A percentile compares a stretch with the other conserved stretches of the same genome.
Conservation (phyloP, 768 basidiomycete genomes). For the Terana coerulea region DNA sequence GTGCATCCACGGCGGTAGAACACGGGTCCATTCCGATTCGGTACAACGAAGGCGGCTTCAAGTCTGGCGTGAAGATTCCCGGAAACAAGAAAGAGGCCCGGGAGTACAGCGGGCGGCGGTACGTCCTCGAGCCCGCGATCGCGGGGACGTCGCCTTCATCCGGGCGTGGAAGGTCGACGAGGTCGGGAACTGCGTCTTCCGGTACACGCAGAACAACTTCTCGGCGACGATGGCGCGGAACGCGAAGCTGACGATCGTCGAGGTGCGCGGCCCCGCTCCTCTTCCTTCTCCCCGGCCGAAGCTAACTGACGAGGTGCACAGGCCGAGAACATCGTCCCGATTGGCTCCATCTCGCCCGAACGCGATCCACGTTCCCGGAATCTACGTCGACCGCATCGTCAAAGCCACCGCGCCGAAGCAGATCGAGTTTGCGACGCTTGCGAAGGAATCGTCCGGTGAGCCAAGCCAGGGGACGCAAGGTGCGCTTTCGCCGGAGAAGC, state of each 20-base stretch:
- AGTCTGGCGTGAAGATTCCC: slow-evolving; percentile 62
- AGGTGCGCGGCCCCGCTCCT: slow-evolving; percentile 39
- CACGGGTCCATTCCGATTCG: slow-evolving; percentile 73
- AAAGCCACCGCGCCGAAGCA: slow-evolving; percentile 69
- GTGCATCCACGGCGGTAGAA: slow-evolving; percentile 81
- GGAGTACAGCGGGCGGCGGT: slow-evolving; percentile 76
- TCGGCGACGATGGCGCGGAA: slow-evolving; percentile 84
- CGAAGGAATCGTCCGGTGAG: slow-evolving; percentile 21
- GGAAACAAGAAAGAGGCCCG: slow-evolving; percentile 76
- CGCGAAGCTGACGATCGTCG: slow-evolving; percentile 86
- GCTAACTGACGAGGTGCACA: slow-evolving; percentile 24
- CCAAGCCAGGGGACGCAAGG: slow-evolving; percentile 34
- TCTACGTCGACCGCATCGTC: slow-evolving; percentile 89
- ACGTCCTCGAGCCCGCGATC: slow-evolving; percentile 78
- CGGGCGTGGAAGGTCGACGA: slow-evolving; percentile 93
- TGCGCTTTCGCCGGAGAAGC: slow-evolving; percentile 41
- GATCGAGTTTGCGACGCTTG: slow-evolving; percentile 73
- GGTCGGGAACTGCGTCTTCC: slow-evolving; percentile 86
- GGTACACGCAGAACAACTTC: slow-evolving; percentile 91
- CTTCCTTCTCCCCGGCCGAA: not conserved
- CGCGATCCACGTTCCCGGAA: slow-evolving; percentile 76
- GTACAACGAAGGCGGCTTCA: slow-evolving; percentile 73
- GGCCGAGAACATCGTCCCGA: slow-evolving; percentile 88
- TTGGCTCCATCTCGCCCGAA: slow-evolving; percentile 79
- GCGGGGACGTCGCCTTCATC: slow-evolving; percentile 82